Percentiles rank a stretch among this genome's conserved stretches.
Evolutionary conservation across 371 early-diverging fungal species (phyloP).

Genomic region (Coemansia sp.): DNA sequence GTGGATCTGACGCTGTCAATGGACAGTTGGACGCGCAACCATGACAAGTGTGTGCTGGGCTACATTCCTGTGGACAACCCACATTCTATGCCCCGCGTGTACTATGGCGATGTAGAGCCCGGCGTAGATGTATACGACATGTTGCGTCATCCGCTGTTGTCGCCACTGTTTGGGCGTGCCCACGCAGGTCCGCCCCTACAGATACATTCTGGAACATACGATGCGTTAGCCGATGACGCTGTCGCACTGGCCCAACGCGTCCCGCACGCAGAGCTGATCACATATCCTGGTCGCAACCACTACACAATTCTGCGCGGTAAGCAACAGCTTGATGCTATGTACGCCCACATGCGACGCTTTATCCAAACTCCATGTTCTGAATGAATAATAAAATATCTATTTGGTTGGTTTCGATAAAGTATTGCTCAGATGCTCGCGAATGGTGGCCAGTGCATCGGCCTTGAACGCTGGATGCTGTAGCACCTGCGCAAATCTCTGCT

Average conservation of each 20-base stretch:
- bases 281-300: conserved; percentile 25
- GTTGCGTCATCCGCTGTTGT: conserved; percentile 34
- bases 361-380: background rate
- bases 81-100: conserved; percentile 17
- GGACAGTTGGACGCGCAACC: conserved; percentile 28
- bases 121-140: background rate
- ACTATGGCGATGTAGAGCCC: conserved; percentile 17
- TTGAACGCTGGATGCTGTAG: conserved; percentile 39
- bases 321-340: conserved; percentile 18
- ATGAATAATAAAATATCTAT: background rate
- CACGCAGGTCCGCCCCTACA: conserved; percentile 19
- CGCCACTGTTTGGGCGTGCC: conserved; percentile 21
- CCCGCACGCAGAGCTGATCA: conserved; percentile 4
- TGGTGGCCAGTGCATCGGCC: conserved; percentile 38
- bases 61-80: background rate
- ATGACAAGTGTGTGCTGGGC: conserved; percentile 16
- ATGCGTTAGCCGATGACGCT: conserved; percentile 24
- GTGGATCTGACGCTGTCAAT: no score
- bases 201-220: conserved; percentile 30
- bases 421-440: conserved; percentile 40
- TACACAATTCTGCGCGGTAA: conserved; percentile 27
- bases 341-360: conserved; percentile 9
- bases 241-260: conserved; percentile 4
- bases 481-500: conserved; percentile 35
- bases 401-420: conserved; percentile 9